Percentiles rank a stretch among this genome's conserved stretches.
phyloP scores from a whole-genome alignment of 805 yeast species.

The Lachancea cidri region DNA sequence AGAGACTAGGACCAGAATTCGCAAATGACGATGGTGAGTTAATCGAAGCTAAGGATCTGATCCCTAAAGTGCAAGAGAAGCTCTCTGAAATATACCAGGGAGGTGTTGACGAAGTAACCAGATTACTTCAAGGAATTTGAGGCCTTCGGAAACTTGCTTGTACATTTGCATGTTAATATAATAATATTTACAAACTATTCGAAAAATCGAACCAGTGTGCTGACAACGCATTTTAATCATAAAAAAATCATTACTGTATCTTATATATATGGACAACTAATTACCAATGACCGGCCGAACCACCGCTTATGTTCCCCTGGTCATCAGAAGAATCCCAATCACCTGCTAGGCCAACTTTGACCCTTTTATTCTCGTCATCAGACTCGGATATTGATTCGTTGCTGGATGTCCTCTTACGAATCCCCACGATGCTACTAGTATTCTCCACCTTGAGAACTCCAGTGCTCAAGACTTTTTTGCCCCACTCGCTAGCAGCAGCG shows the following conservation, averaged over 20 bases:
- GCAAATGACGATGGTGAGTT: constrained; percentile 83
- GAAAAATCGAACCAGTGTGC: too few relatives aligned
- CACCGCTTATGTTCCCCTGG: constrained; percentile 17
- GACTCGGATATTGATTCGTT: constrained; percentile 7
- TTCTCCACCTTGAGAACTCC: constrained; percentile 36
- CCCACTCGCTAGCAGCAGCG: constrained; percentile 92
- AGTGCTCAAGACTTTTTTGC: constrained; percentile 60
- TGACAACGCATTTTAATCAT: neutral
- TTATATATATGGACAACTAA: neutral
- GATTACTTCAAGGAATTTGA: constrained; percentile 54
- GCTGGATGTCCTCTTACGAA: constrained; percentile 11
- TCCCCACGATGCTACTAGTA: constrained; percentile 14
- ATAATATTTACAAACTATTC: too few relatives aligned
- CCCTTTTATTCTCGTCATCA: constrained; percentile 17
- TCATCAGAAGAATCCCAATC: constrained; percentile 26
- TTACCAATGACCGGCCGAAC: constrained; percentile 33
- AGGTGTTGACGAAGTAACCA: constrained; percentile 60
- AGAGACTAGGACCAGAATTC: constrained; percentile 84
- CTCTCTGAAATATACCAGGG: constrained; percentile 46
- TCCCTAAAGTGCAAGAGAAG: constrained; percentile 46
- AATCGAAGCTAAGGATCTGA: constrained; percentile 56
- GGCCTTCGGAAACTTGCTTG: neutral
- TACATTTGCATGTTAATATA: neutral
- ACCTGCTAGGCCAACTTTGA: constrained; percentile 32
- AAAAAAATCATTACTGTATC: neutral